Conservation (phyloP, 2,329 filamentous ascomycete genomes). For the Colletotrichum coccodes region DNA sequence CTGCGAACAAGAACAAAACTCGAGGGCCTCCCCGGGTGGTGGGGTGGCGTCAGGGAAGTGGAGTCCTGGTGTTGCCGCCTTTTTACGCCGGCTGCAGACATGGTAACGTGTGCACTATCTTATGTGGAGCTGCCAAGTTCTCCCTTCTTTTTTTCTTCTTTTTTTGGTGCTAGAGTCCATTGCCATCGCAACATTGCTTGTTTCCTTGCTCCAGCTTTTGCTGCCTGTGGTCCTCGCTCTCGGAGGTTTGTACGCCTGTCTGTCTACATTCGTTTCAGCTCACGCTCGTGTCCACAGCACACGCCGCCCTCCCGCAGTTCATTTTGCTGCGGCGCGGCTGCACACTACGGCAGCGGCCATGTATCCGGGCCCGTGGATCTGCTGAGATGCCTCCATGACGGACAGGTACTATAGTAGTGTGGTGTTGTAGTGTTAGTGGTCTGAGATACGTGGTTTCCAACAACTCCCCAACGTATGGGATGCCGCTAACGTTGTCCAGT, state of each 20-base stretch:
- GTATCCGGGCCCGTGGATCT: neutral
- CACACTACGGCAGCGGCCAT: neutral
- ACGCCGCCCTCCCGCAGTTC: no score
- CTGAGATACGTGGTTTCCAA: neutral
- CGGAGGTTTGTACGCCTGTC: conserved; percentile 12
- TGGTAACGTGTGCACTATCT: neutral
- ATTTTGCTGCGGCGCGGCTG: neutral
- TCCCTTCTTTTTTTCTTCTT: neutral
- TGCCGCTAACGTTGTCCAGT: neutral
- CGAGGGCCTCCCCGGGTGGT: no score
- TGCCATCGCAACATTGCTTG: neutral
- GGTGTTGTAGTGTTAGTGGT: neutral
- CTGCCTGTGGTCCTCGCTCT: neutral
- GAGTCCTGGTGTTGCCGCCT: conserved; percentile 1
- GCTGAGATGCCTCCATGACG: neutral
- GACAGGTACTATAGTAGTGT: neutral
- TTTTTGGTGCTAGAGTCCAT: neutral
- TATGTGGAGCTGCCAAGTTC: conserved; percentile 6
- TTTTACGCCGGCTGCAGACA: conserved; percentile 24
- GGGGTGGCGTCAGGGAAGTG: no score
- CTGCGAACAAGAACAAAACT: no score
- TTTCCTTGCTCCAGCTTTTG: conserved; percentile 10
- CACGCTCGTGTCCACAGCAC: neutral
- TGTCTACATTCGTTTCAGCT: neutral
- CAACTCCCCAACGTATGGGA: neutral